Conservation (phyloP, 331 rosid genomes). For the Quercus lobata region DNA sequence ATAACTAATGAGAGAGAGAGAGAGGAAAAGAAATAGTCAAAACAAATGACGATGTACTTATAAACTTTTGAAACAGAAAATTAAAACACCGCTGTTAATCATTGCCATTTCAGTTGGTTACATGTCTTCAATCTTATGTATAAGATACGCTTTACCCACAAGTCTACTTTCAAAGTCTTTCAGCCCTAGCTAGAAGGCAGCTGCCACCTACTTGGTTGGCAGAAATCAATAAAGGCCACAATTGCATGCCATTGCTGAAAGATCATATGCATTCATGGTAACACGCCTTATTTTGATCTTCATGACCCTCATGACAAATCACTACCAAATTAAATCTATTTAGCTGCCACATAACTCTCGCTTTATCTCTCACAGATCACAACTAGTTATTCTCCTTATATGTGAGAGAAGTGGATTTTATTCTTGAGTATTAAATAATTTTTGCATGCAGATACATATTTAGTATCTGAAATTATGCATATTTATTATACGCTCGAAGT, state of each 20-base stretch:
- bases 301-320: background rate
- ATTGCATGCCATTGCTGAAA: background rate
- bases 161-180: too few species aligned
- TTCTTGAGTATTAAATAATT: too few species aligned
- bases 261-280: background rate
- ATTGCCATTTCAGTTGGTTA: background rate
- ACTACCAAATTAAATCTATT: background rate
- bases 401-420: too few species aligned
- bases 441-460: too few species aligned
- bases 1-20: too few species aligned
- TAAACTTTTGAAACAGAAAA: background rate
- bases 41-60: slow-evolving; percentile 1
- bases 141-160: background rate
- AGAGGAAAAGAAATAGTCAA: background rate
- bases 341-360: background rate
- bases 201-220: background rate
- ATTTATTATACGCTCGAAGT: background rate
- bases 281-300: background rate
- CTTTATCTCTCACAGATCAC: background rate
- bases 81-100: background rate
- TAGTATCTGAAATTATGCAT: background rate
- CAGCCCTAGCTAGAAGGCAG: too few species aligned
- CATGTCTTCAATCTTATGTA: background rate
- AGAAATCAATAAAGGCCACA: background rate
- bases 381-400: too few species aligned